phyloP scores from a whole-genome alignment of 345 rosid species.

The Punica granatum region DNA sequence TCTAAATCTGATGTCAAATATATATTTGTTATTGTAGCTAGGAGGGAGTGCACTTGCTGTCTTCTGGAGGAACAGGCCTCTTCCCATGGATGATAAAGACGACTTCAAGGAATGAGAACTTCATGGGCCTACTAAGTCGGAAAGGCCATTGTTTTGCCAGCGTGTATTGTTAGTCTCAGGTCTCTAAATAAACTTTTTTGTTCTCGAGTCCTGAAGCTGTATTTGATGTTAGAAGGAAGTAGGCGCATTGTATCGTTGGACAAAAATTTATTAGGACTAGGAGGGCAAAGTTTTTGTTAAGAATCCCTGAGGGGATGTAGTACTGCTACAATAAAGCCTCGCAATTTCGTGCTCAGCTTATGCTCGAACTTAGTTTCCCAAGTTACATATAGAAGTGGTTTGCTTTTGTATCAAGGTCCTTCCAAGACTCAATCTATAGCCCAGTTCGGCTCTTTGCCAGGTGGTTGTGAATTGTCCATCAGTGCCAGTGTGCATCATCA shows the following conservation, averaged over 20 bases:
- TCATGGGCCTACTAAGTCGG: not conserved
- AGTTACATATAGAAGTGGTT: no score
- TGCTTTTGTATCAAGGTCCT: no score
- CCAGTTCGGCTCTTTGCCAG: no score
- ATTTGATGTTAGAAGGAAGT: not conserved
- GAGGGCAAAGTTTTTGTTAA: not conserved
- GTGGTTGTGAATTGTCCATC: no score
- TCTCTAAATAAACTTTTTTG: not conserved
- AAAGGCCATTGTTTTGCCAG: not conserved
- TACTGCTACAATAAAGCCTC: not conserved
- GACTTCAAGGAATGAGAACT: slow-evolving; percentile 68
- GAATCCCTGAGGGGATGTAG: not conserved
- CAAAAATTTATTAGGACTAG: no score
- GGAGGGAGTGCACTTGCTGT: slow-evolving; percentile 97
- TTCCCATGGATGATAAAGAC: slow-evolving; percentile 72
- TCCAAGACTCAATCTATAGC: no score
- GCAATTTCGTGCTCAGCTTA: not conserved
- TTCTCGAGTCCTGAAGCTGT: not conserved
- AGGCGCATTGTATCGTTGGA: not conserved
- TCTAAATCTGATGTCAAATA: not conserved
- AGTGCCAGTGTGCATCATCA: no score
- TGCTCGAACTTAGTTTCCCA: no score
- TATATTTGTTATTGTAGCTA: slow-evolving; percentile 37
- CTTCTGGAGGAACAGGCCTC: slow-evolving; percentile 81
- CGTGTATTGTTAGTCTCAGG: not conserved